A percentile compares a stretch with the other conserved stretches of the same genome.
Conservation (phyloP, 2,329 filamentous ascomycete genomes). For the Metarhizium brunneum region DNA sequence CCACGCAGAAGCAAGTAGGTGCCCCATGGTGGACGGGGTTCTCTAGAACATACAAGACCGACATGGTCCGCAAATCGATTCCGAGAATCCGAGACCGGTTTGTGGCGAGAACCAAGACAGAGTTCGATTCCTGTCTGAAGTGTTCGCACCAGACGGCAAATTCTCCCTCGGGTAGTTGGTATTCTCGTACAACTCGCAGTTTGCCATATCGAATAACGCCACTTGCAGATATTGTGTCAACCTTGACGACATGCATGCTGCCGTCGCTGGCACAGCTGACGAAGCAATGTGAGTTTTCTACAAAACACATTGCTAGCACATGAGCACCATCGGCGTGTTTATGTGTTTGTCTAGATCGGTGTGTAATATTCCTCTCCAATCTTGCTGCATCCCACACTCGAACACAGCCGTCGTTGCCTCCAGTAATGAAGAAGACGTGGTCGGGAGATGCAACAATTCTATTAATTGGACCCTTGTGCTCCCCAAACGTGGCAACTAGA, state of each 20-base stretch:
- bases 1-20: slow-evolving; percentile 84
- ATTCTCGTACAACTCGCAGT: slow-evolving; percentile 66
- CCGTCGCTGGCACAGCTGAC: slow-evolving; percentile 85
- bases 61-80: slow-evolving; percentile 82
- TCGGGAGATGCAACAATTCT: slow-evolving; percentile 78
- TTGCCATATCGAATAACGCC: slow-evolving; percentile 67
- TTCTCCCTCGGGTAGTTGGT: slow-evolving; percentile 65
- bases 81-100: slow-evolving; percentile 76
- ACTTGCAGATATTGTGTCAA: slow-evolving; percentile 43
- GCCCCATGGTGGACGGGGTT: slow-evolving; percentile 90
- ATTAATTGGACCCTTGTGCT: slow-evolving; percentile 76
- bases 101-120: slow-evolving; percentile 78
- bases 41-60: slow-evolving; percentile 65
- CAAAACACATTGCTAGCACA: slow-evolving; percentile 77
- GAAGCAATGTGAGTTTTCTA: slow-evolving; percentile 91
- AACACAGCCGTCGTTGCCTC: slow-evolving; percentile 80
- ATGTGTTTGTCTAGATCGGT: slow-evolving; percentile 80
- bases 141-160: slow-evolving; percentile 87
- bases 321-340: slow-evolving; percentile 61
- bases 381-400: slow-evolving; percentile 90
- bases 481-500: slow-evolving; percentile 78
- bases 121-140: slow-evolving; percentile 72
- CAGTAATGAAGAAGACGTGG: slow-evolving; percentile 90
- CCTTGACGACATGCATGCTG: slow-evolving; percentile 79
- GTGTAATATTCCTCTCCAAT: slow-evolving; percentile 82